A percentile compares a stretch with the other conserved stretches of the same genome.
Conservation (phyloP, 208 protist species). For the Angomonas ambiguus region DNA sequence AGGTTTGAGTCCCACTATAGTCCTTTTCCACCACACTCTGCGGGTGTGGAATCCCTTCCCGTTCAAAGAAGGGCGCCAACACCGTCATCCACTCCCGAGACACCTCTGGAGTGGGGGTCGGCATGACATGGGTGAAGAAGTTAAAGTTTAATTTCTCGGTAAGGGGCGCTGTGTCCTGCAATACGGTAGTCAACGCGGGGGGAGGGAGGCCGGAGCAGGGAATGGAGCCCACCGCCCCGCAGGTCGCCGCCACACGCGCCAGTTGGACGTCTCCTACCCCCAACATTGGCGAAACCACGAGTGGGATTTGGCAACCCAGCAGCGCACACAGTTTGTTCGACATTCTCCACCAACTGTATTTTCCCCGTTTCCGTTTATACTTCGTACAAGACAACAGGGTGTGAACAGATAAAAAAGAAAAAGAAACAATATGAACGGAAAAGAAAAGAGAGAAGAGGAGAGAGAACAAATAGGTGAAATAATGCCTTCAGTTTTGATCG, state of each 20-base stretch:
- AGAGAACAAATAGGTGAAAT: not conserved
- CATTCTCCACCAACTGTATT: too few species aligned
- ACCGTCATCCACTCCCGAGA: slow-evolving; percentile 5
- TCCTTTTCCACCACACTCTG: slow-evolving; percentile 8
- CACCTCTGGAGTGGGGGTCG: slow-evolving; percentile 1
- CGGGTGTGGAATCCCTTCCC: slow-evolving; percentile 13
- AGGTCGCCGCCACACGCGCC: slow-evolving; percentile 11
- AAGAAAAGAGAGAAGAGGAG: not conserved
- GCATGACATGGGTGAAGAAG: slow-evolving; percentile 23
- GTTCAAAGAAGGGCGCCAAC: slow-evolving; percentile 3
- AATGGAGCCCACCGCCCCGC: slow-evolving; percentile 18
- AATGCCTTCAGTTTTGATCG: too few species aligned
- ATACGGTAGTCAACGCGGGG: too few species aligned
- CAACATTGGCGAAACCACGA: slow-evolving; percentile 22
- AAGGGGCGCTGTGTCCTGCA: too few species aligned
- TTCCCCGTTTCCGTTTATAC: too few species aligned
- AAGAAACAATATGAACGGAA: not conserved
- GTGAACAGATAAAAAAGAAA: slow-evolving; percentile 8
- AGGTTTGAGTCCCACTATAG: not conserved
- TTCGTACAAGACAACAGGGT: not conserved
- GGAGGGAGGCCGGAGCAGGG: slow-evolving; percentile 21
- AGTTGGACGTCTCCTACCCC: slow-evolving; percentile 15
- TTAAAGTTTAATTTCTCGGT: slow-evolving; percentile 18
- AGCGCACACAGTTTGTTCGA: slow-evolving; percentile 13
- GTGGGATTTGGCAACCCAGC: slow-evolving; percentile 16